Base-by-base conservation (phyloP, 2,329 filamentous ascomycete genomes). In the Colletotrichum sublineola region DNA sequence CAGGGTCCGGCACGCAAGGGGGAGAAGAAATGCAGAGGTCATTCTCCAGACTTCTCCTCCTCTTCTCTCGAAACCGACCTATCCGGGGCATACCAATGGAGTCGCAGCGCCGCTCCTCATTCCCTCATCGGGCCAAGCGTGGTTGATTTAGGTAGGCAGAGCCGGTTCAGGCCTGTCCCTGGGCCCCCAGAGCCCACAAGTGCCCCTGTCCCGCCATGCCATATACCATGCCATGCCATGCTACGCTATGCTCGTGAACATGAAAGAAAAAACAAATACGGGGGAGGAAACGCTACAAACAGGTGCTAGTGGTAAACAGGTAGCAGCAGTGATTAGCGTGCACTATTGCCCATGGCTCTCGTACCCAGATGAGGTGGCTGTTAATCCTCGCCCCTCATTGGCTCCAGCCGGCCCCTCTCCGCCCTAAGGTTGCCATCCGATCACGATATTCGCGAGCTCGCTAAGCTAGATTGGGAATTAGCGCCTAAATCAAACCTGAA, bases 1-100 rank as follows among this genome's bases (percentile, higher is more conserved):
- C 50, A 64, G 62, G 62, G 62, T 56, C 62, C 53, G 61, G 61
- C 50, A 64, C 29, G 62, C 62, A n/a, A 53, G 48, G 50, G 62
- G 44, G 24, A 48, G 29, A n/a, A 46, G 42, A 61, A 46, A 46
- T 18, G 20, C 24, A 61, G 29, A 46, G 24, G 40, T 29, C 36
- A 53, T 63, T 53, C 61, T 31, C 46, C 60, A 38, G 60, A 33
- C 33, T 50, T 63, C 60, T 63, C 44, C 44, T 52, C 44, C 8
- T 63, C 44, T 50, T 62, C 58, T 29, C 31, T 50, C 7, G 58
- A 38, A 38, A 7, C 15, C 60, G 15, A 63, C 61, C 61, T 63
- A 63, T 63, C 36, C 61, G 61, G 33, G 15, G 33, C 61, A 42
- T n/a, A 42, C n/a, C 9, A 31, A 53, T 42, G 38, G 38, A 50